Evolutionary conservation across 2,329 filamentous ascomycete genomes (phyloP).

Genomic region (Phialemoniopsis sp.): DNA sequence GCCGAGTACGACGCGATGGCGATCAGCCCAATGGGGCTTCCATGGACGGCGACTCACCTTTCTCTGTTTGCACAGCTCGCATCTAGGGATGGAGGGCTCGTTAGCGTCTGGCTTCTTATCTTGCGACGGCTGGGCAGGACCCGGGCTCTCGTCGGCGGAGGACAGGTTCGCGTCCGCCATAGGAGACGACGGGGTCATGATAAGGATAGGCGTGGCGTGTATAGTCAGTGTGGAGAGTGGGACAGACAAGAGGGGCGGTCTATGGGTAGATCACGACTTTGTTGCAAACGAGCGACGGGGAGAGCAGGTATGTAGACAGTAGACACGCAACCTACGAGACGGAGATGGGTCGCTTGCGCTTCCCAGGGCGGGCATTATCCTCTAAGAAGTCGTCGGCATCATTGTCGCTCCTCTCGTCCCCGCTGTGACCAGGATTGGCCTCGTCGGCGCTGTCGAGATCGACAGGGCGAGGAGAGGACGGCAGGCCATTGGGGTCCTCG

Average conservation of each 20-base stretch:
- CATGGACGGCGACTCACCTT: too few species aligned
- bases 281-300: too few species aligned
- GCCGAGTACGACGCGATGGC: too few species aligned
- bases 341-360: slow-evolving; percentile 57
- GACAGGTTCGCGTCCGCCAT: slow-evolving; percentile 3
- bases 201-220: background rate
- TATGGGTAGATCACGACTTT: too few species aligned
- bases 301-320: too few species aligned
- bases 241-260: too few species aligned
- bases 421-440: slow-evolving; percentile 37
- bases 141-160: slow-evolving; percentile 6
- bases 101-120: slow-evolving; percentile 19
- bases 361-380: slow-evolving; percentile 38
- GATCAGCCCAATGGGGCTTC: too few species aligned
- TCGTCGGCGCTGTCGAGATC: slow-evolving; percentile 21
- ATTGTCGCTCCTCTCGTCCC: slow-evolving; percentile 40
- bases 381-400: slow-evolving; percentile 39
- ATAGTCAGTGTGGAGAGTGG: too few species aligned
- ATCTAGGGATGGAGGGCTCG: slow-evolving; percentile 43
- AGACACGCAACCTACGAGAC: slow-evolving; percentile 51
- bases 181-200: slow-evolving; percentile 1
- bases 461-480: slow-evolving; percentile 9
- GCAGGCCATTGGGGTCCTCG: slow-evolving; percentile 7
- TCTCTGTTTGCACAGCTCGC: slow-evolving; percentile 76
- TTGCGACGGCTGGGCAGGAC: slow-evolving; percentile 7